These are phyloP conservation scores for Candida sithepensis DNA, from an alignment of 805 yeast genomes.

Conservation along the genomic window DNA sequence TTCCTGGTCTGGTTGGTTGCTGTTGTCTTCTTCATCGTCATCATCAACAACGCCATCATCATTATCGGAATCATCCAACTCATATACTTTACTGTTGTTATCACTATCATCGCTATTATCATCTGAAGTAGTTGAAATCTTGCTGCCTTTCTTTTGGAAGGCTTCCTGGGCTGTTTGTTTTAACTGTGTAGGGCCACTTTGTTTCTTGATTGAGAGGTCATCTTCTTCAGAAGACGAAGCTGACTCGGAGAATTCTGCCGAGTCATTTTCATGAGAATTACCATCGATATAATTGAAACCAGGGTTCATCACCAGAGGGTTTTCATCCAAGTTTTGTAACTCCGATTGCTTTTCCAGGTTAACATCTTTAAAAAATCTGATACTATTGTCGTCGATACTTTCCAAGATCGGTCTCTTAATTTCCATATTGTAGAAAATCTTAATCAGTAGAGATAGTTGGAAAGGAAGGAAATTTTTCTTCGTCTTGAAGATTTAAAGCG, in stretches of 20 bases:
- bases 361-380: constrained; percentile 13
- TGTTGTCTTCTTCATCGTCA: constrained; percentile 7
- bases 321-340: constrained; percentile 11
- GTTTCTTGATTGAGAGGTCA: constrained; percentile 1
- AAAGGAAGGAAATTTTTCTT: neutral
- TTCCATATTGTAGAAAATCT: neutral
- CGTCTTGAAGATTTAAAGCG: neutral
- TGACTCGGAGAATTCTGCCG: constrained; percentile 18
- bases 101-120: too few species aligned
- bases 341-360: constrained; percentile 14
- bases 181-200: neutral
- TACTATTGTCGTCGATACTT: constrained; percentile 17
- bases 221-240: constrained; percentile 17
- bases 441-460: neutral
- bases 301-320: constrained; percentile 9
- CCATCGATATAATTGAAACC: constrained; percentile 14
- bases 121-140: too few species aligned
- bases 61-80: too few species aligned
- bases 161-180: too few species aligned
- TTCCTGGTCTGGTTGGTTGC: constrained; percentile 2
- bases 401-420: constrained; percentile 8
- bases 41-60: constrained; percentile 1
- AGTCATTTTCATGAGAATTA: constrained; percentile 13
- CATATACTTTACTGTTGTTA: too few species aligned
- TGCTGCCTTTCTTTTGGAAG: too few species aligned